A percentile compares a stretch with the other conserved stretches of the same genome.
phyloP scores from a whole-genome alignment of 2,329 filamentous ascomycete species.

The Hypoxylon sp. region DNA sequence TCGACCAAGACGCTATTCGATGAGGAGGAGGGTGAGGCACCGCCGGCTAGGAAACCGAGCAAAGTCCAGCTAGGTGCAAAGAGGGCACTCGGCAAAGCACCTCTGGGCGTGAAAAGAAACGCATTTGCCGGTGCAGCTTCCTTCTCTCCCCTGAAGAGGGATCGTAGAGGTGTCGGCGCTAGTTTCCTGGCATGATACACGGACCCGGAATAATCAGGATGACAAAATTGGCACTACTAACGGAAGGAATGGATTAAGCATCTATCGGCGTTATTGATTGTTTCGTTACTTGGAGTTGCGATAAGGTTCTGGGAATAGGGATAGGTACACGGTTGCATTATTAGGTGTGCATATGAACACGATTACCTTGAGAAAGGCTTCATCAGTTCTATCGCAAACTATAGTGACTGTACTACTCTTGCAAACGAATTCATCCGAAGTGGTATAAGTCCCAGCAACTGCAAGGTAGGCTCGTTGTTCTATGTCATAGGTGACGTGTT shows the following conservation, averaged over 20 bases:
- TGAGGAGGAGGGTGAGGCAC: conserved; percentile 71
- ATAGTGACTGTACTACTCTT: conserved; percentile 8
- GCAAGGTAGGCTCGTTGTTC: neutral
- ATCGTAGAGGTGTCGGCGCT: conserved; percentile 73
- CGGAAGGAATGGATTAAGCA: conserved; percentile 38
- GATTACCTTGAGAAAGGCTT: conserved; percentile 27
- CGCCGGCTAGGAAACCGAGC: conserved; percentile 48
- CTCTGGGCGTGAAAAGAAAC: conserved; percentile 59
- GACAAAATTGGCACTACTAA: conserved; percentile 21
- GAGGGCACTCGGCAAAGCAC: conserved; percentile 54
- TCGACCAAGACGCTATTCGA: conserved; percentile 78
- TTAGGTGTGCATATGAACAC: conserved; percentile 45
- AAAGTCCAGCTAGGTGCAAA: conserved; percentile 50
- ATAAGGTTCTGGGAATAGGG: conserved; percentile 38
- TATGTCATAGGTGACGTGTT: neutral
- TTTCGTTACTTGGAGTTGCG: conserved; percentile 25
- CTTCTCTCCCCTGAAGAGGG: conserved; percentile 82
- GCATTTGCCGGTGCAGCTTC: conserved; percentile 65
- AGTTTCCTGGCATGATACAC: conserved; percentile 68
- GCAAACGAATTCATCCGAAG: neutral
- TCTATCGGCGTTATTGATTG: conserved; percentile 41
- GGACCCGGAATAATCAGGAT: conserved; percentile 29
- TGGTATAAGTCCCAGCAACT: neutral
- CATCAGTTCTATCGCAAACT: conserved; percentile 19
- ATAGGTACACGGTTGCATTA: conserved; percentile 45